phyloP scores from a whole-genome alignment of 768 basidiomycete genomes.

The Coprinellus micaceus region DNA sequence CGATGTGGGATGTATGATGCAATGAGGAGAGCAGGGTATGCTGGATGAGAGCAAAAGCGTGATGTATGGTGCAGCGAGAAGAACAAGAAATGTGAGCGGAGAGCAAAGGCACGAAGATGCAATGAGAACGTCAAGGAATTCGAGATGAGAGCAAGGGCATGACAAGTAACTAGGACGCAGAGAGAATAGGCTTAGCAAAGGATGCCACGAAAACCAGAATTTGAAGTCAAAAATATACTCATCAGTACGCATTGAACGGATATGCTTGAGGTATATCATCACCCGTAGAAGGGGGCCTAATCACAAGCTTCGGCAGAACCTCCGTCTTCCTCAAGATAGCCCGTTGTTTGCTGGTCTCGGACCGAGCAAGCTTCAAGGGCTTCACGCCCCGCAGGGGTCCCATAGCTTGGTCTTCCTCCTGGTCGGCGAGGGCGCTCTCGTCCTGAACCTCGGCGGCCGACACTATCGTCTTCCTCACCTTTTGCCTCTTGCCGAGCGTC shows the following conservation, averaged over 20 bases:
- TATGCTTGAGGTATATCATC: slow-evolving; percentile 44
- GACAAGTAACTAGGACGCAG: not conserved
- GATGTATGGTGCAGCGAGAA: slow-evolving; percentile 5
- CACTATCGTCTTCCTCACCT: slow-evolving; percentile 24
- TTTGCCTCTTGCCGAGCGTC: slow-evolving; percentile 53
- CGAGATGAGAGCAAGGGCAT: too few species aligned
- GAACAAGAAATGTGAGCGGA: not conserved
- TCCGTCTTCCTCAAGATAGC: slow-evolving; percentile 53
- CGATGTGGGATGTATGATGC: not conserved
- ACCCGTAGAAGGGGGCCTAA: slow-evolving; percentile 55
- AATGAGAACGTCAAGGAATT: too few species aligned
- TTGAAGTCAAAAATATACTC: too few species aligned
- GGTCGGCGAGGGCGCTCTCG: slow-evolving; percentile 36
- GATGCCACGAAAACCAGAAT: too few species aligned
- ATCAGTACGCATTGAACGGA: slow-evolving; percentile 38
- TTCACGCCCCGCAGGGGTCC: slow-evolving; percentile 47
- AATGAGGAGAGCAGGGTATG: slow-evolving; percentile 11
- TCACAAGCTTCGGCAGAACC: slow-evolving; percentile 56
- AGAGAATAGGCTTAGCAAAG: not conserved
- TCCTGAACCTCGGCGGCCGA: slow-evolving; percentile 27
- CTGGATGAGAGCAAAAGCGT: slow-evolving; percentile 6
- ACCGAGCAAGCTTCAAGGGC: slow-evolving; percentile 56
- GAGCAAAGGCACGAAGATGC: not conserved
- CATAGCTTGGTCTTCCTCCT: slow-evolving; percentile 18
- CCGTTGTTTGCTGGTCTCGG: slow-evolving; percentile 61